Conservation (phyloP, 768 basidiomycete genomes). For the Leccinum pellstonianum region DNA sequence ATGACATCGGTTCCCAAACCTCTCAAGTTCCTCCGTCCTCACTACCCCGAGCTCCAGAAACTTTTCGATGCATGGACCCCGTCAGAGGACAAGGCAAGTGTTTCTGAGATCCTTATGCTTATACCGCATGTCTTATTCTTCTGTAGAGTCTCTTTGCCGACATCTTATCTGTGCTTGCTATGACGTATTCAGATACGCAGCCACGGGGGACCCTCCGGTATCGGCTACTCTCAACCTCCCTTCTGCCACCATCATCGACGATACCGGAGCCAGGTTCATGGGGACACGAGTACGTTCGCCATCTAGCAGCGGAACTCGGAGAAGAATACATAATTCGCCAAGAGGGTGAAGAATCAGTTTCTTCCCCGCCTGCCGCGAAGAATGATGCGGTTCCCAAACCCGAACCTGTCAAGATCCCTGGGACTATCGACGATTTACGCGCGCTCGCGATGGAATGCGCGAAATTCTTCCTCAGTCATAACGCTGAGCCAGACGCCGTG, state of each 20-base stretch:
- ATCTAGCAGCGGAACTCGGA: constrained; percentile 93
- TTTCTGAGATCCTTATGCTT: background rate
- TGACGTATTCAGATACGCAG: constrained; percentile 99
- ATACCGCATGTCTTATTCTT: background rate
- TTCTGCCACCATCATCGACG: constrained; percentile 61
- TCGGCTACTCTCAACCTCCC: constrained; percentile 76
- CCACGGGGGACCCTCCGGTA: constrained; percentile 94
- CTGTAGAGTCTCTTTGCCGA: constrained; percentile 89
- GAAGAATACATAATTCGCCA: constrained; percentile 84
- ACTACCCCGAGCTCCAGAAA: constrained; percentile 82
- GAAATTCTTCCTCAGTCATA: constrained; percentile 85
- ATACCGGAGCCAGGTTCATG: constrained; percentile 91
- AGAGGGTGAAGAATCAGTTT: constrained; percentile 42
- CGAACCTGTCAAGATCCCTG: constrained; percentile 37
- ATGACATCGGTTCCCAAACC: constrained; percentile 99
- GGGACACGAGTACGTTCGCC: constrained; percentile 99
- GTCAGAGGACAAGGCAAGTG: constrained; percentile 64
- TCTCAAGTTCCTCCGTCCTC: constrained; percentile 93
- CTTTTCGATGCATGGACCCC: constrained; percentile 80
- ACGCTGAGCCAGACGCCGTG: constrained; percentile 97
- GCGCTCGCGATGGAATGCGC: constrained; percentile 81
- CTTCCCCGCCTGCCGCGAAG: constrained; percentile 26
- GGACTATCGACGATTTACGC: constrained; percentile 73
- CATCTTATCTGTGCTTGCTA: constrained; percentile 95
- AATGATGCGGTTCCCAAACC: constrained; percentile 29